Percentiles rank a stretch among this genome's conserved stretches.
Evolutionary conservation across 75 land plant species (phyloP).

Genomic region (Sequoia sempervirens): DNA sequence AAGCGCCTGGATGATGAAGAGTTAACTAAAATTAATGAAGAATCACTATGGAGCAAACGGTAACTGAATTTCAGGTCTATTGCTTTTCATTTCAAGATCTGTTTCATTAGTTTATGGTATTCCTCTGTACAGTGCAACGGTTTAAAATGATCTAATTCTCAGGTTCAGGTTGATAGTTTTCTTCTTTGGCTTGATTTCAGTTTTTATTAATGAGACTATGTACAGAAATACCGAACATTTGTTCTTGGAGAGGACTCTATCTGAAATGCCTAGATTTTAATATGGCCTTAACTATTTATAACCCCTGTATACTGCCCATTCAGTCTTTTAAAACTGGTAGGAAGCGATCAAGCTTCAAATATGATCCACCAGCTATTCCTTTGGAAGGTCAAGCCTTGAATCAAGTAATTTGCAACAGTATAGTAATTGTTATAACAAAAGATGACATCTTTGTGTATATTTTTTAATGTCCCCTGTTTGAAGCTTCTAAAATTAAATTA

Average conservation of each 20-base stretch:
- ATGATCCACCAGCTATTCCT: not conserved
- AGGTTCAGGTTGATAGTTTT: not conserved
- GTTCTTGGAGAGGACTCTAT: not conserved
- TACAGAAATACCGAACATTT: not conserved
- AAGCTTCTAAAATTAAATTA: too few relatives aligned
- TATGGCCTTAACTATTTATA: not conserved
- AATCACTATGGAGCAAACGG: conserved; percentile 47
- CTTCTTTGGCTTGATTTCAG: not conserved
- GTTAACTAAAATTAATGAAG: conserved; percentile 60
- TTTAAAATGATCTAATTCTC: not conserved
- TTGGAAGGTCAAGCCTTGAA: not conserved
- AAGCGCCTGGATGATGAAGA: conserved; percentile 63
- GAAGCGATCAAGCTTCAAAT: not conserved
- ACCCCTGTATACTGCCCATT: not conserved
- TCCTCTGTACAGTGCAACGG: not conserved
- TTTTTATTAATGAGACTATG: not conserved
- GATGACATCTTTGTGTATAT: too few relatives aligned
- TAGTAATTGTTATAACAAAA: too few relatives aligned
- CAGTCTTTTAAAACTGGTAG: not conserved
- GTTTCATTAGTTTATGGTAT: not conserved
- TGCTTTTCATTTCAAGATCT: not conserved
- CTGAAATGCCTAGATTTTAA: not conserved
- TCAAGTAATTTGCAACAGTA: not conserved
- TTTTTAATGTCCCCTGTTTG: too few relatives aligned
- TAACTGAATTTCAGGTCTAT: not conserved